Conservation (phyloP, 345 rosid genomes). For the Eucalyptus caleyi region DNA sequence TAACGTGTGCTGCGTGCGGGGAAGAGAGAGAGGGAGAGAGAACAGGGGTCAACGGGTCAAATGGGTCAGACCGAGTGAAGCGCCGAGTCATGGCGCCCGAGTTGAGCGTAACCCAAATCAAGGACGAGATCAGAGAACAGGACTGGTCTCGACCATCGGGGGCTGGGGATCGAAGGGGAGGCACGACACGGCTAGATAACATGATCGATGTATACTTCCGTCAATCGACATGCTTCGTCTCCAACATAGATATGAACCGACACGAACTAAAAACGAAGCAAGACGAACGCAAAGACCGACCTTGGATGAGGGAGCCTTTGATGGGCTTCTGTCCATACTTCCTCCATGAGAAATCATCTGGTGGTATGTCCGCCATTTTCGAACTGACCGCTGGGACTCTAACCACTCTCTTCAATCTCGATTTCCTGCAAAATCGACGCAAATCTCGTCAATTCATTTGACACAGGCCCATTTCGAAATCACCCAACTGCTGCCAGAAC, state of each 20-base stretch:
- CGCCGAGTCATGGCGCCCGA: neutral
- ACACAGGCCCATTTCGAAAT: neutral
- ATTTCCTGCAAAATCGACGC: conserved; percentile 35
- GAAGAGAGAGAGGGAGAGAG: neutral
- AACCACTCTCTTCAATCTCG: conserved; percentile 49
- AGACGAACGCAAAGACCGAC: conserved; percentile 10
- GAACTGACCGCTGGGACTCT: conserved; percentile 78
- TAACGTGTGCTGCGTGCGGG: neutral
- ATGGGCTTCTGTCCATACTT: conserved; percentile 97
- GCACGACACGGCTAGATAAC: neutral
- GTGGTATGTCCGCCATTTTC: conserved; percentile 87
- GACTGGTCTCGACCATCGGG: neutral
- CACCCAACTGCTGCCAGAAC: neutral
- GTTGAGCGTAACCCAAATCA: neutral
- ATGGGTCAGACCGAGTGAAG: neutral
- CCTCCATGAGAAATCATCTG: conserved; percentile 91
- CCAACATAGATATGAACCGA: neutral
- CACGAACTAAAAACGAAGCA: neutral
- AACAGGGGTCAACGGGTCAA: neutral
- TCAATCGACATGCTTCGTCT: neutral
- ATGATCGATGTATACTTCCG: neutral
- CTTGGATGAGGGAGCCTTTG: conserved; percentile 99
- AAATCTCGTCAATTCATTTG: neutral
- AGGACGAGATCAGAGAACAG: neutral
- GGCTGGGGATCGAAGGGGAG: neutral